These are phyloP conservation scores for Sporothrix brasiliensis DNA, from an alignment of 2,329 filamentous ascomycete genomes.

Conservation along the genomic window DNA sequence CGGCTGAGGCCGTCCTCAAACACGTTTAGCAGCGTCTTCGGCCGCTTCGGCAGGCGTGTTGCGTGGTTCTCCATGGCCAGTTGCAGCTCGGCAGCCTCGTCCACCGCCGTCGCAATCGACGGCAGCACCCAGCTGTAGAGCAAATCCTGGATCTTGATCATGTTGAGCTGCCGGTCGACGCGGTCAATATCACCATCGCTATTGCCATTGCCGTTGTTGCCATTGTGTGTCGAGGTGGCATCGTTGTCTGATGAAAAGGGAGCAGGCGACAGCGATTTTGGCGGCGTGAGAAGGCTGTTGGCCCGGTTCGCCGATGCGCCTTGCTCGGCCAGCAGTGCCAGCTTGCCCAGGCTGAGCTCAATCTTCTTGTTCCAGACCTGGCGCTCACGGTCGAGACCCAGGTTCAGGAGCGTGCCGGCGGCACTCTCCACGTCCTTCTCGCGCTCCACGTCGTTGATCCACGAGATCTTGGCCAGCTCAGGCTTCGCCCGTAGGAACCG, in stretches of 20 bases:
- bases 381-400: slow-evolving; percentile 72
- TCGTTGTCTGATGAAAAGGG: background rate
- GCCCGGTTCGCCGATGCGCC: slow-evolving; percentile 40
- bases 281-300: slow-evolving; percentile 20
- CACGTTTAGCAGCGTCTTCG: slow-evolving; percentile 68
- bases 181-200: slow-evolving; percentile 48
- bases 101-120: slow-evolving; percentile 71
- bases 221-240: background rate
- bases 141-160: slow-evolving; percentile 78
- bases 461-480: slow-evolving; percentile 76
- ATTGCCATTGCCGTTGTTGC: too few relatives aligned
- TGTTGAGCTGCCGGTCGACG: slow-evolving; percentile 65
- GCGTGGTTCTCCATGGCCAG: slow-evolving; percentile 72
- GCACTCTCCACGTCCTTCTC: slow-evolving; percentile 77
- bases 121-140: slow-evolving; percentile 72
- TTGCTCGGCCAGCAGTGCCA: slow-evolving; percentile 70
- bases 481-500: slow-evolving; percentile 73
- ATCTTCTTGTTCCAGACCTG: slow-evolving; percentile 93
- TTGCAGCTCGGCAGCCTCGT: slow-evolving; percentile 75
- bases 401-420: slow-evolving; percentile 67
- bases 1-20: slow-evolving; percentile 71
- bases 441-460: slow-evolving; percentile 88
- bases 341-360: slow-evolving; percentile 84
- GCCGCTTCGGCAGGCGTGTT: slow-evolving; percentile 57
- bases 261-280: slow-evolving; percentile 15